These are phyloP conservation scores for Isabelozyma pseudorhagii DNA, from an alignment of 805 yeast species.

Conservation along the genomic window DNA sequence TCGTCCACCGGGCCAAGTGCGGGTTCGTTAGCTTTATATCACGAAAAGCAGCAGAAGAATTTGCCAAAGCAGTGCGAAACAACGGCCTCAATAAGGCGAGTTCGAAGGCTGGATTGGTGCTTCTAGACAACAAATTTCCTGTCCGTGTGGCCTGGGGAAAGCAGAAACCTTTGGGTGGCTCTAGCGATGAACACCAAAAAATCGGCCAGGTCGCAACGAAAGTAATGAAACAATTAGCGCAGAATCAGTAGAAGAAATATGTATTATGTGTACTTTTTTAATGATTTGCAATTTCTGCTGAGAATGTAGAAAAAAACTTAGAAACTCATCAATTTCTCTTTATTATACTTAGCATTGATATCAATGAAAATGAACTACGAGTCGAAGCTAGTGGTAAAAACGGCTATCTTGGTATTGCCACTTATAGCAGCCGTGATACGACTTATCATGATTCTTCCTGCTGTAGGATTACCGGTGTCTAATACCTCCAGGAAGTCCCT, in stretches of 20 bases:
- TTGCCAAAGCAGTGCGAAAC: conserved; percentile 18
- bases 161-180: conserved; percentile 37
- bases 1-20: conserved; percentile 58
- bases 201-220: conserved; percentile 49
- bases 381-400: conserved; percentile 10
- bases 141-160: conserved; percentile 57
- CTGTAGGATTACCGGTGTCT: conserved; percentile 4
- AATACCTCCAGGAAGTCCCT: not conserved
- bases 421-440: conserved; percentile 17
- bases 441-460: conserved; percentile 22
- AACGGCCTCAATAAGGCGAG: conserved; percentile 24
- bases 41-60: conserved; percentile 49
- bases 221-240: conserved; percentile 50
- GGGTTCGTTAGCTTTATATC: conserved; percentile 59
- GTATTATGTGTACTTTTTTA: not conserved
- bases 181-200: conserved; percentile 45
- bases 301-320: not conserved
- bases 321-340: too few relatives aligned
- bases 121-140: conserved; percentile 37
- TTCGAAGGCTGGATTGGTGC: conserved; percentile 29
- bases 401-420: conserved; percentile 16
- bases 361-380: conserved; percentile 17
- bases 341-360: not conserved
- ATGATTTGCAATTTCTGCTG: not conserved
- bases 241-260: conserved; percentile 23